Evolutionary conservation across 306 rosid genomes (phyloP).

Genomic region (Amphicarpaea edgeworthii): DNA sequence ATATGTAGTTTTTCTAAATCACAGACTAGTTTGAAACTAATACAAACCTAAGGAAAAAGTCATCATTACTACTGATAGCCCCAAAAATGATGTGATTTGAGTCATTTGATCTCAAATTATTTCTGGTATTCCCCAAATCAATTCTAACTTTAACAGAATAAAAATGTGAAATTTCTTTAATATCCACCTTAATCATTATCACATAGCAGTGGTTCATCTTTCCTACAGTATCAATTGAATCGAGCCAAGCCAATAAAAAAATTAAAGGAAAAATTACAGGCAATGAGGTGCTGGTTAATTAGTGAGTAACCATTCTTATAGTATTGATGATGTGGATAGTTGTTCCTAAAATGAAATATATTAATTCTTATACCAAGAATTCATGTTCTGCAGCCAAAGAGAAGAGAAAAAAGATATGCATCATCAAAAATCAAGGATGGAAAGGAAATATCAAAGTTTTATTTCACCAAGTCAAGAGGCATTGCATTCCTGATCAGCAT

Average conservation of each 20-base stretch:
- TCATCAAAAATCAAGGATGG: not conserved
- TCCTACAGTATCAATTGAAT: conserved; percentile 15
- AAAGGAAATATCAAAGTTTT: not conserved
- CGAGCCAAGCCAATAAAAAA: conserved; percentile 5
- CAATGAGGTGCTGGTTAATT: conserved; percentile 25
- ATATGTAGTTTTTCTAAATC: conserved; percentile 2
- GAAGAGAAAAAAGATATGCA: conserved; percentile 13
- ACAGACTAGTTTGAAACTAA: not conserved
- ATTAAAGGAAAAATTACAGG: not conserved
- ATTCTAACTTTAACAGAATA: conserved; percentile 18
- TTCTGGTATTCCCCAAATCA: conserved; percentile 24
- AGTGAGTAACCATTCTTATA: conserved; percentile 9
- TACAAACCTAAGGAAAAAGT: conserved; percentile 12
- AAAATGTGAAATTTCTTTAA: conserved; percentile 21
- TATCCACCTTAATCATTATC: conserved; percentile 13
- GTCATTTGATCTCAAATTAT: conserved; percentile 1
- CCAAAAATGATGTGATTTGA: conserved; percentile 13
- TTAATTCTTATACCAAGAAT: not conserved
- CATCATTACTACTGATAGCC: not conserved
- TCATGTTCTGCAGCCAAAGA: not conserved
- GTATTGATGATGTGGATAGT: conserved; percentile 14
- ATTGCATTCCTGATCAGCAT: conserved; percentile 32
- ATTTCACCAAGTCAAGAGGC: conserved; percentile 6
- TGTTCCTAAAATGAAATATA: conserved; percentile 28
- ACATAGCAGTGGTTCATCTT: not conserved